Percentiles rank a stretch among this genome's conserved stretches.
Conservation (phyloP, 805 yeast genomes). For the Lachancea lanzarotensis region DNA sequence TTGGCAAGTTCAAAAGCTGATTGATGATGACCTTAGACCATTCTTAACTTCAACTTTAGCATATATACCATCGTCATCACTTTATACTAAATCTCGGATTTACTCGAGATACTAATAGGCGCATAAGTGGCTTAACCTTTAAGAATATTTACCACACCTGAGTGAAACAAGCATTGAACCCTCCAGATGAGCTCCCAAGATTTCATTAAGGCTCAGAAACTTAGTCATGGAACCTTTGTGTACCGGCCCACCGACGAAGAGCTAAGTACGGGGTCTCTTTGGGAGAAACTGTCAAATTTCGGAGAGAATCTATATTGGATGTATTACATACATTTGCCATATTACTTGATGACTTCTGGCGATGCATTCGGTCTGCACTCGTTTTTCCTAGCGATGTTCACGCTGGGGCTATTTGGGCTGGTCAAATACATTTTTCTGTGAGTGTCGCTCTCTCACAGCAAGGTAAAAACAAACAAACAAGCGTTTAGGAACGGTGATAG, state of each 20-base stretch:
- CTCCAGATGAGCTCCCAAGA: not conserved
- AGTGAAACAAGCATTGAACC: slow-evolving; percentile 8
- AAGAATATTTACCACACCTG: slow-evolving; percentile 6
- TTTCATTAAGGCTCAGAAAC: slow-evolving; percentile 3
- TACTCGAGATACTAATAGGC: not conserved
- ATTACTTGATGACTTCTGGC: slow-evolving; percentile 37
- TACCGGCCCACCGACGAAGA: slow-evolving; percentile 28
- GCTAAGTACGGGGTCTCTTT: slow-evolving; percentile 19
- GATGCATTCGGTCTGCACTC: slow-evolving; percentile 38
- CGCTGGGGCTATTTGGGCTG: slow-evolving; percentile 36
- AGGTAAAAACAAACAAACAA: not conserved
- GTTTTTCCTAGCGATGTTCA: slow-evolving; percentile 34
- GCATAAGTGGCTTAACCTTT: not conserved
- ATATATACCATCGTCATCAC: not conserved
- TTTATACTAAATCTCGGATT: not conserved
- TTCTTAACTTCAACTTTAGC: not conserved
- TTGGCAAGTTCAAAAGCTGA: slow-evolving; percentile 25
- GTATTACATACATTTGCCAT: slow-evolving; percentile 40
- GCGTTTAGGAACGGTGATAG: not conserved
- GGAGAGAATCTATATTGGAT: slow-evolving; percentile 37
- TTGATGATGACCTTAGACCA: not conserved
- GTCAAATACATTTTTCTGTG: slow-evolving; percentile 26
- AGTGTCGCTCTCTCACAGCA: not conserved
- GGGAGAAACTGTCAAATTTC: slow-evolving; percentile 26
- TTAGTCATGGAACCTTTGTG: slow-evolving; percentile 23